Evolutionary conservation across 352 stramenopile genomes (phyloP).

Genomic region (Phytophthora idaei): DNA sequence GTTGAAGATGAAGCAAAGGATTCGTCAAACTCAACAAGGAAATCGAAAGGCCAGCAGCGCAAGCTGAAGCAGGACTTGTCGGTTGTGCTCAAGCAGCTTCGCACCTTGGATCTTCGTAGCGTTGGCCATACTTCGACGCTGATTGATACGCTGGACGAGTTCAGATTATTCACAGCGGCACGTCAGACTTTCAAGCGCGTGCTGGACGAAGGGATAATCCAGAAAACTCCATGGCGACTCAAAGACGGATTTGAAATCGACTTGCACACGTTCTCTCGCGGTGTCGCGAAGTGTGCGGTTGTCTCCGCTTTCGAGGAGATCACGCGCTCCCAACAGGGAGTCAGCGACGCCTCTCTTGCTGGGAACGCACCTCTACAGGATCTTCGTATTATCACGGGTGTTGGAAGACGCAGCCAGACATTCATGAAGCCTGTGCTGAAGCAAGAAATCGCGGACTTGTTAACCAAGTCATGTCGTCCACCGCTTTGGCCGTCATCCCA

Average conservation of each 20-base stretch:
- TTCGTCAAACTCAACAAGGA: constrained; percentile 1
- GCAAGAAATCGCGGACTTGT: constrained; percentile 55
- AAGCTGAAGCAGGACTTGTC: constrained; percentile 49
- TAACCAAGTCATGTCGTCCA: constrained; percentile 55
- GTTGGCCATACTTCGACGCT: constrained; percentile 61
- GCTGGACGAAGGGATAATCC: constrained; percentile 47
- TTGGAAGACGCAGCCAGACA: constrained; percentile 63
- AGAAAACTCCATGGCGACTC: constrained; percentile 51
- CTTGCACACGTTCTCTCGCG: constrained; percentile 69
- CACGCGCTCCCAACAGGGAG: constrained; percentile 32
- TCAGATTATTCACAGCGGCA: constrained; percentile 51
- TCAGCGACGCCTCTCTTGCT: constrained; percentile 31
- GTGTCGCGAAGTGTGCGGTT: constrained; percentile 73
- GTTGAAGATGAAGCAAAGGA: constrained; percentile 1
- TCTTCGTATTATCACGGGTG: constrained; percentile 75
- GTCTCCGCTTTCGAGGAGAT: constrained; percentile 66
- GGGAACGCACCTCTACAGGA: constrained; percentile 40
- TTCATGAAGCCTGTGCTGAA: constrained; percentile 68
- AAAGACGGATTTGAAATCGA: constrained; percentile 73
- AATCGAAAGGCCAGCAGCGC: constrained; percentile 11
- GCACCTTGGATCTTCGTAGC: constrained; percentile 42
- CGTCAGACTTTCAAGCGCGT: constrained; percentile 56
- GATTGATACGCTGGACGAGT: constrained; percentile 64
- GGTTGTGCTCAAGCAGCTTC: constrained; percentile 56
- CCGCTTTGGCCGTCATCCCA: constrained; percentile 56